Evolutionary conservation across 1,284 basidiomycete genomes (phyloP).

Genomic region (Exobasidium cylindrosporum): DNA sequence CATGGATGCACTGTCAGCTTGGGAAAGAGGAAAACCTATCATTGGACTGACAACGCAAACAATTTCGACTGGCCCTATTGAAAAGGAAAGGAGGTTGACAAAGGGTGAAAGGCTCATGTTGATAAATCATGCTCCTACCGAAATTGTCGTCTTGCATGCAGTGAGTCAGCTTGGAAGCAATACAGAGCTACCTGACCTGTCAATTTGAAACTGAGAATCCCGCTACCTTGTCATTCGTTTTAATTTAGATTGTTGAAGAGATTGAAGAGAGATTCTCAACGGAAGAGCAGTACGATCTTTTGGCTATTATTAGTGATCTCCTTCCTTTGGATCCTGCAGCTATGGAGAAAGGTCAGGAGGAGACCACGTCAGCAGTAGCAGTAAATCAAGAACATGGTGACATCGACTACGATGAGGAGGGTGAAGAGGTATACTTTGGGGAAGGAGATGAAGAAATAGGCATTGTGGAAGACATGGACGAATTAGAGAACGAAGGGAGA

Average conservation of each 20-base stretch:
- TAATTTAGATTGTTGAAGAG: slow-evolving; percentile 81
- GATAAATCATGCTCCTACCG: slow-evolving; percentile 78
- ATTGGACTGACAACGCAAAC: background rate
- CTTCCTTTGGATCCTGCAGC: slow-evolving; percentile 21
- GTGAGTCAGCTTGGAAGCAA: too few species aligned
- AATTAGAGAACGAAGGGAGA: slow-evolving; percentile 33
- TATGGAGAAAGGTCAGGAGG: slow-evolving; percentile 11
- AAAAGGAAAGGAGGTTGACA: slow-evolving; percentile 62
- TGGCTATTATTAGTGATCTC: slow-evolving; percentile 63
- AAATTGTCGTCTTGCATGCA: slow-evolving; percentile 81
- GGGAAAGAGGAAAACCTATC: slow-evolving; percentile 11
- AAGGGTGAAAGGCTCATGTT: slow-evolving; percentile 88
- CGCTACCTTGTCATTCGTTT: background rate
- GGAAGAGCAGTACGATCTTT: slow-evolving; percentile 69
- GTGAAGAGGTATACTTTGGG: slow-evolving; percentile 30
- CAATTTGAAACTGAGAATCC: background rate
- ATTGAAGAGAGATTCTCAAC: slow-evolving; percentile 72
- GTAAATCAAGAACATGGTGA: slow-evolving; percentile 33
- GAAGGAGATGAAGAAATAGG: background rate
- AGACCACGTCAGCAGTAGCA: background rate
- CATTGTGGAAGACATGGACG: slow-evolving; percentile 29
- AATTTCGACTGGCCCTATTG: background rate
- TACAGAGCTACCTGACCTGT: too few species aligned
- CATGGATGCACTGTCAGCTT: slow-evolving; percentile 64
- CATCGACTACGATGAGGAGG: slow-evolving; percentile 41